These are phyloP conservation scores for Amylocarpus encephaloides DNA, from an alignment of 2,329 filamentous ascomycete species.

Conservation along the genomic window DNA sequence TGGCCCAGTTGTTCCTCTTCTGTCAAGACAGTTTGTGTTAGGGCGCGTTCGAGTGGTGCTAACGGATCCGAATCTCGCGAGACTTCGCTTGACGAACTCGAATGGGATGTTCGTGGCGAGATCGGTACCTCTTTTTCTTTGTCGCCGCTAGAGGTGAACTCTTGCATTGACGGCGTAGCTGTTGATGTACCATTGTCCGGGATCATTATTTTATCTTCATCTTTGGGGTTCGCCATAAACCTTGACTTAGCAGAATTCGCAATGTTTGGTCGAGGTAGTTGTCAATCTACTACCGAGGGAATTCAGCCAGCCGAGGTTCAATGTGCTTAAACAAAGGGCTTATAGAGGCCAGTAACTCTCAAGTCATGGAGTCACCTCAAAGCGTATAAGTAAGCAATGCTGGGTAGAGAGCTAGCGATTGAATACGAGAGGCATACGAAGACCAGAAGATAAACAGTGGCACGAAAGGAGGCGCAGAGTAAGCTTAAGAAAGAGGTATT, in stretches of 20 bases:
- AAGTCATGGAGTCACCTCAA: too few relatives aligned
- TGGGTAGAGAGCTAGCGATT: too few relatives aligned
- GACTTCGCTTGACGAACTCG: slow-evolving; percentile 13
- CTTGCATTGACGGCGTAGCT: slow-evolving; percentile 4
- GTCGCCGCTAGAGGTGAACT: slow-evolving; percentile 9
- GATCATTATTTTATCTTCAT: neutral
- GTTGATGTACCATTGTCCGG: neutral
- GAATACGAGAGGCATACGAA: too few relatives aligned
- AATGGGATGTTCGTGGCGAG: slow-evolving; percentile 14
- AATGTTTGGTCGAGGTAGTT: neutral
- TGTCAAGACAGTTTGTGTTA: slow-evolving; percentile 35
- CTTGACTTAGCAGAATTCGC: neutral
- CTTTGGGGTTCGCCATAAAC: neutral
- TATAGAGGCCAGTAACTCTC: too few relatives aligned
- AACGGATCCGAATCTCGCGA: slow-evolving; percentile 28
- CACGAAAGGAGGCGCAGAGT: neutral
- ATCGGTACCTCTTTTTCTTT: slow-evolving; percentile 17
- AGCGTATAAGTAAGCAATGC: too few relatives aligned
- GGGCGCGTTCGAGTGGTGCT: slow-evolving; percentile 35
- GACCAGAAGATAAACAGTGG: neutral
- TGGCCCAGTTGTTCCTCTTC: slow-evolving; percentile 36
- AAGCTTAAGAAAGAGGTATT: neutral
- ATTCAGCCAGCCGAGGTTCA: neutral
- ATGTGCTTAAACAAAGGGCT: too few relatives aligned
- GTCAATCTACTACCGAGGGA: neutral